These are phyloP conservation scores for Phoma sp. DNA, from an alignment of 2,329 filamentous ascomycete species.

Conservation along the genomic window DNA sequence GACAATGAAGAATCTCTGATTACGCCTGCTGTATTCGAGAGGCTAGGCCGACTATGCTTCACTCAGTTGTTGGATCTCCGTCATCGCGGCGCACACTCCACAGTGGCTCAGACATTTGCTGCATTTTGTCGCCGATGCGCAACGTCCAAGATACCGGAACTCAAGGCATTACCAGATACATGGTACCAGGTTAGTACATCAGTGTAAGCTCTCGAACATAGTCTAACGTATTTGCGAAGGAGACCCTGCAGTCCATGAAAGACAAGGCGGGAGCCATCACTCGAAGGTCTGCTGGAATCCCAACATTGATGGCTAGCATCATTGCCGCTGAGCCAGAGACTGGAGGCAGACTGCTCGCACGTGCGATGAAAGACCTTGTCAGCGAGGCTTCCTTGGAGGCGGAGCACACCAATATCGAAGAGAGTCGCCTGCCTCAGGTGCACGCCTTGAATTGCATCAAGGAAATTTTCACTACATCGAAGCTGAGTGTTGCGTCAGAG, in stretches of 20 bases:
- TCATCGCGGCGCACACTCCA: slow-evolving; percentile 91
- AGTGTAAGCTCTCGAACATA: rapidly evolving
- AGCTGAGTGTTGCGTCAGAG: slow-evolving; percentile 75
- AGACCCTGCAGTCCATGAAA: slow-evolving; percentile 72
- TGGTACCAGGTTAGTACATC: slow-evolving; percentile 67
- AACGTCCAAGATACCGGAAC: slow-evolving; percentile 54
- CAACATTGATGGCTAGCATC: slow-evolving; percentile 82
- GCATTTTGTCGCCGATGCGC: slow-evolving; percentile 74
- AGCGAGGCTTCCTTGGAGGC: slow-evolving; percentile 63
- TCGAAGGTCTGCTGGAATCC: slow-evolving; percentile 88
- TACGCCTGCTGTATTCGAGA: slow-evolving; percentile 61
- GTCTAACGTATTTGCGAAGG: slow-evolving; percentile 48
- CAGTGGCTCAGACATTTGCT: slow-evolving; percentile 86
- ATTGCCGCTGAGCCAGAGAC: slow-evolving; percentile 71
- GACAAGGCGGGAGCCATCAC: slow-evolving; percentile 80
- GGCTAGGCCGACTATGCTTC: slow-evolving; percentile 77
- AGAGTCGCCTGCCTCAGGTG: slow-evolving; percentile 78
- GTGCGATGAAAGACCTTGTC: slow-evolving; percentile 68
- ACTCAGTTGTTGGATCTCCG: slow-evolving; percentile 80
- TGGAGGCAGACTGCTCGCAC: slow-evolving; percentile 62
- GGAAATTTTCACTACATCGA: slow-evolving; percentile 85
- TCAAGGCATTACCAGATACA: slow-evolving; percentile 59
- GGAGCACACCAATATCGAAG: slow-evolving; percentile 59
- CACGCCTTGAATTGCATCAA: slow-evolving; percentile 94
- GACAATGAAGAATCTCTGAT: slow-evolving; percentile 26